A percentile compares a stretch with the other conserved stretches of the same genome.
phyloP scores from a whole-genome alignment of 352 stramenopile genomes.

The Phytophthora macrochlamydospora region DNA sequence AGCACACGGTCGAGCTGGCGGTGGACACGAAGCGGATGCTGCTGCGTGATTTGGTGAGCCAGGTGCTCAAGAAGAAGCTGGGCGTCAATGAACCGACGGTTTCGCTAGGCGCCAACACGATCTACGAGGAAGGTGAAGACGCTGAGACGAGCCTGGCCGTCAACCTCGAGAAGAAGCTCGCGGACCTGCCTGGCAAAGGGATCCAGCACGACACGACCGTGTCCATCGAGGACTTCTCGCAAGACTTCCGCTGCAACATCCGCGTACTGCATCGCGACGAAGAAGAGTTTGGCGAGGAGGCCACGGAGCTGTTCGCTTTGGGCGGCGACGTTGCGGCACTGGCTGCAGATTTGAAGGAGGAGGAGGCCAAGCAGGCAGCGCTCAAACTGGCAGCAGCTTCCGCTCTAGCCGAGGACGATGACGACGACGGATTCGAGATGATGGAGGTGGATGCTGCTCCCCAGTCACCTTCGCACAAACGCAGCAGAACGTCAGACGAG shows the following conservation, averaged over 20 bases:
- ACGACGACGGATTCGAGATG: conserved; percentile 38
- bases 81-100: conserved; percentile 91
- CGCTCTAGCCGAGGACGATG: conserved; percentile 16
- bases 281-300: conserved; percentile 67
- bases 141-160: conserved; percentile 75
- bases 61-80: conserved; percentile 88
- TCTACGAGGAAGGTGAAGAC: conserved; percentile 97
- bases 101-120: conserved; percentile 82
- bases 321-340: conserved; percentile 71
- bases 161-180: conserved; percentile 91
- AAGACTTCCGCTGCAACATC: conserved; percentile 92
- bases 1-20: conserved; percentile 90
- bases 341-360: conserved; percentile 44
- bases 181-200: conserved; percentile 91
- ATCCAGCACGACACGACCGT: conserved; percentile 93
- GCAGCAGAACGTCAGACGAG: conserved; percentile 11
- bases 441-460: conserved; percentile 22
- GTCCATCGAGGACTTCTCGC: conserved; percentile 95
- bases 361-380: conserved; percentile 42
- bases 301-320: conserved; percentile 76
- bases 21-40: conserved; percentile 91
- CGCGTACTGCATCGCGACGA: conserved; percentile 75
- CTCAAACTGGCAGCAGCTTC: conserved; percentile 22
- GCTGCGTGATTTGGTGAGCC: conserved; percentile 76
- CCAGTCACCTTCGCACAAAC: conserved; percentile 24